Percentiles rank a stretch among this genome's conserved stretches.
These are phyloP conservation scores for Termitomyces sp. DNA, from an alignment of 768 basidiomycete species.

Conservation along the genomic window DNA sequence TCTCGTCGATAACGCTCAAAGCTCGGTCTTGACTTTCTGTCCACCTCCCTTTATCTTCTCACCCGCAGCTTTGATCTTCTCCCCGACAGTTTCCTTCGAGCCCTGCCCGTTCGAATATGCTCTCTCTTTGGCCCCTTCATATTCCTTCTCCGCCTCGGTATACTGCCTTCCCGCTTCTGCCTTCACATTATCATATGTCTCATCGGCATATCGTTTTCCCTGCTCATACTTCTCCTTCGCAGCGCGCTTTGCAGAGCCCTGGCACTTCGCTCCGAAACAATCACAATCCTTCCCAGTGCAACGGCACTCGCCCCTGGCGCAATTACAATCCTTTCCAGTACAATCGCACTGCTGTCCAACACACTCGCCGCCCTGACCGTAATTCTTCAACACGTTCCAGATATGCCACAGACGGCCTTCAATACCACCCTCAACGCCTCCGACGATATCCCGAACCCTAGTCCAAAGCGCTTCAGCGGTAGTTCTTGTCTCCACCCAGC, in stretches of 20 bases:
- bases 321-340: conserved; percentile 9
- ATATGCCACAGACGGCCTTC: conserved; percentile 71
- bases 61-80: conserved; percentile 36
- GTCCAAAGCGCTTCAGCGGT: conserved; percentile 56
- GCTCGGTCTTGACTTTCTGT: conserved; percentile 39
- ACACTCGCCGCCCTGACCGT: conserved; percentile 23
- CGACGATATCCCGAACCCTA: conserved; percentile 65
- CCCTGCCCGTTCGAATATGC: conserved; percentile 29
- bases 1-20: conserved; percentile 21
- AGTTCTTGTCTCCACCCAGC: conserved; percentile 67
- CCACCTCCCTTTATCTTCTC: conserved; percentile 36
- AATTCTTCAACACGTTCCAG: conserved; percentile 40
- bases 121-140: conserved; percentile 25
- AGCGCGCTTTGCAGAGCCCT: conserved; percentile 12
- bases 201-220: conserved; percentile 23
- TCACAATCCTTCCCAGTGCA: conserved; percentile 10
- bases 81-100: conserved; percentile 32
- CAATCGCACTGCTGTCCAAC: conserved; percentile 20
- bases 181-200: conserved; percentile 26
- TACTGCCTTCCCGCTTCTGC: conserved; percentile 20
- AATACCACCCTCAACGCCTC: conserved; percentile 64
- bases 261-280: conserved; percentile 15
- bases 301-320: background rate
- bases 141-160: conserved; percentile 13
- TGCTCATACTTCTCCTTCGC: conserved; percentile 30